phyloP scores from a whole-genome alignment of 192 early-diverging fungal species.

The Coemansia sp. region DNA sequence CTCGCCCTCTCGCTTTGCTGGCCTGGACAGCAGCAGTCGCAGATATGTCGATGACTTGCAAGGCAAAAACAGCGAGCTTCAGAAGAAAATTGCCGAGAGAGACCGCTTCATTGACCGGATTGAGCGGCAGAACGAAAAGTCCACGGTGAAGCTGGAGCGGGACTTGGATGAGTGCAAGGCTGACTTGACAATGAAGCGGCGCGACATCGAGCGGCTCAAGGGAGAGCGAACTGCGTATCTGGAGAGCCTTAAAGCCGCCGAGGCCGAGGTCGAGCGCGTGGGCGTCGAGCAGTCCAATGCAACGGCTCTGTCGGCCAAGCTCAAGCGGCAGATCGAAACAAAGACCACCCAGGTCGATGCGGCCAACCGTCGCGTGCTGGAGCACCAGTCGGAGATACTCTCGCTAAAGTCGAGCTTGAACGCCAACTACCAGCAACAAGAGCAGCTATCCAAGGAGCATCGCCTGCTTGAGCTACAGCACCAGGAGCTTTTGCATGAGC shows the following conservation, averaged over 20 bases:
- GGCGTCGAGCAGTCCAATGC: conserved; percentile 38
- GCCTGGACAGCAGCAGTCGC: conserved; percentile 10
- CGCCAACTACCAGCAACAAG: conserved; percentile 33
- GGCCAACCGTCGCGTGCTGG: conserved; percentile 22
- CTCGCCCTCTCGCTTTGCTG: conserved; percentile 28
- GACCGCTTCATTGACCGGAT: conserved; percentile 31
- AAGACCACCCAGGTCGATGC: conserved; percentile 20
- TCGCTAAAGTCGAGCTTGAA: conserved; percentile 24
- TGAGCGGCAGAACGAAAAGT: conserved; percentile 38
- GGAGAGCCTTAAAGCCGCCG: conserved; percentile 31
- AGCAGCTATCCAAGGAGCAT: conserved; percentile 27
- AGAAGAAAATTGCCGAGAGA: conserved; percentile 27
- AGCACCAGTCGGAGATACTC: conserved; percentile 34
- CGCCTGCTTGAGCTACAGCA: conserved; percentile 28
- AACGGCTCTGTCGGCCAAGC: conserved; percentile 22
- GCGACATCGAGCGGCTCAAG: conserved; percentile 51
- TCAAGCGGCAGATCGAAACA: conserved; percentile 35
- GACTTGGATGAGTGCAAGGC: conserved; percentile 44
- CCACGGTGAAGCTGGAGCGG: conserved; percentile 20
- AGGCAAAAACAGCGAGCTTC: conserved; percentile 32
- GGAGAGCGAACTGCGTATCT: conserved; percentile 12
- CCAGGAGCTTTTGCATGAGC: conserved; percentile 35
- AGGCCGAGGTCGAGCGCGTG: conserved; percentile 36
- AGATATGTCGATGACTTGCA: conserved; percentile 25
- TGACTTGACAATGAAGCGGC: conserved; percentile 48